Evolutionary conservation across 768 basidiomycete genomes (phyloP).

Genomic region (Rhodosporidiobolus sp.): DNA sequence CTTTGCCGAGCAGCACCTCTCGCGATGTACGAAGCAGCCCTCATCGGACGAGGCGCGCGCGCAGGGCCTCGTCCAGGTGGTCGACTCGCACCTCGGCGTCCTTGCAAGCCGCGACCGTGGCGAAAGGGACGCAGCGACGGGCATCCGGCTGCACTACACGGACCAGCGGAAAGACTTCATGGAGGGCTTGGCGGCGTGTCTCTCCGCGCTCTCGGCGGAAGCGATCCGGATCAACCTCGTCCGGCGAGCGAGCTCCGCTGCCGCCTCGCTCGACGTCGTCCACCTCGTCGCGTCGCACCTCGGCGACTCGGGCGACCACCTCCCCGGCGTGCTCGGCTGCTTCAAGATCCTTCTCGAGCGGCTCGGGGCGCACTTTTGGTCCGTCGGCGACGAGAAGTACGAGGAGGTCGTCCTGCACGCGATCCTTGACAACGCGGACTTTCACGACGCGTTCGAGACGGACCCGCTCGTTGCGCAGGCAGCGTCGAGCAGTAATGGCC

Average conservation of each 20-base stretch:
- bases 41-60: constrained; percentile 54
- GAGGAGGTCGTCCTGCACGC: constrained; percentile 76
- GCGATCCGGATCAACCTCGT: constrained; percentile 29
- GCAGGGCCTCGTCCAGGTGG: constrained; percentile 53
- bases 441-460: constrained; percentile 42
- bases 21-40: constrained; percentile 61
- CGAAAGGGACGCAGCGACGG: constrained; percentile 9
- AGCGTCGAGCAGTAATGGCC: constrained; percentile 52
- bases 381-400: constrained; percentile 65
- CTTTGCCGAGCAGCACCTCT: constrained; percentile 55
- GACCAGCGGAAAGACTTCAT: constrained; percentile 16
- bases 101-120: constrained; percentile 55
- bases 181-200: constrained; percentile 22
- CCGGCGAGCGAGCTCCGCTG: neutral
- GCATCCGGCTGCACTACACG: constrained; percentile 29
- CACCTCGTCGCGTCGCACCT: constrained; percentile 33
- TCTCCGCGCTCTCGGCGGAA: constrained; percentile 17
- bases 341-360: constrained; percentile 33
- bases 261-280: constrained; percentile 26
- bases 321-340: constrained; percentile 15
- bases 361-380: constrained; percentile 61
- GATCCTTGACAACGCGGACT: constrained; percentile 68
- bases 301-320: constrained; percentile 24
- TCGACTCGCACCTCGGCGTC: constrained; percentile 49
- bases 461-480: constrained; percentile 18